Evolutionary conservation across 768 basidiomycete species (phyloP), one percentile per base, ranked within the genome.

Genomic region (Hypsizygus marmoreus): DNA sequence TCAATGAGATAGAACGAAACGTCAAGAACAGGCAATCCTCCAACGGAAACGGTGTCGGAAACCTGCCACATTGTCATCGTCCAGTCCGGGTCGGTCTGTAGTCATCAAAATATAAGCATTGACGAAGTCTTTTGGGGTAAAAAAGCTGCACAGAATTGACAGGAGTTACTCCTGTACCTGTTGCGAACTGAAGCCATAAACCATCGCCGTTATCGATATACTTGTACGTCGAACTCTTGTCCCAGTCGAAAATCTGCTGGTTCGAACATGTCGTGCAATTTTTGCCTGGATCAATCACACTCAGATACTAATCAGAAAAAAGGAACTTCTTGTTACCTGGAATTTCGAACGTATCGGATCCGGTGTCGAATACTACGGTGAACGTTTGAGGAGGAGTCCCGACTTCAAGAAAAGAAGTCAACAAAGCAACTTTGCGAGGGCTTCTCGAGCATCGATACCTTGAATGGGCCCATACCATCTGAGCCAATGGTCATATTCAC

Each of bases 391-490:
- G 76, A 8, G 79, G 79, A 2, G 79, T 80, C n/a, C 79, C 78
- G 36, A 80, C 75, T 72, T 30, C 16, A 12, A 31, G 56, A 13
- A 37, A 20, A 25, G 29, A 22, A 9, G 8, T 45, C 26, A 12
- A 43, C 32, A 11, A 28, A 25, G 8, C 11, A 1, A 30, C 28
- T 20, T 14, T 12, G 16, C 4, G 24, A 3, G 17, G 19, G 7
- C 19, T 7, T 20, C 4, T 9, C 5, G 10, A 34, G 12, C 31
- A 20, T 23, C 10, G 6, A 37, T 39, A 74, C 74, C 69, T 49
- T 72, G 64, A 34, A 78, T 69, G 47, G 78, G 73, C 13, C 76
- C 77, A 51, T 73, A 80, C 76, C 77, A 77, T 56, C 76, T 79
- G 36, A 24, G 40, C 20, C 8, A 30, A 23, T 34, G 17, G 8